Evolutionary conservation across 2,329 filamentous ascomycete genomes (phyloP).

Genomic region (Ophiocordyceps camponoti-saundersi): DNA sequence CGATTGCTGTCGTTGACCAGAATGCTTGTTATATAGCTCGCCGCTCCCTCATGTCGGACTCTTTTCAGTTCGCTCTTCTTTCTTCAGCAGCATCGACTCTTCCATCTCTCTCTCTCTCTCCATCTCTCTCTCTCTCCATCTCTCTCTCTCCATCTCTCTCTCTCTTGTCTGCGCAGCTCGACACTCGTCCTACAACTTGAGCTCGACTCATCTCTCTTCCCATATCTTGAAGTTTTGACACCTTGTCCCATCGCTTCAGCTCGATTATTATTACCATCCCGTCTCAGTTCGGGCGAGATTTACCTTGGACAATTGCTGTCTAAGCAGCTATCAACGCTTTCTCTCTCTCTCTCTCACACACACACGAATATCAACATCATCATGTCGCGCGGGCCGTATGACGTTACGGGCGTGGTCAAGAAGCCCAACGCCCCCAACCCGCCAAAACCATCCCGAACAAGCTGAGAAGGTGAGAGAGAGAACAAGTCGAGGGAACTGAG

Average conservation of each 20-base stretch:
- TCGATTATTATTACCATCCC: too few relatives aligned
- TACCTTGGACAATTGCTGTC: too few relatives aligned
- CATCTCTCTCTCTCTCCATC: not conserved
- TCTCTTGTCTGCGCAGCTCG: not conserved
- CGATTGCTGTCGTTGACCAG: slow-evolving; percentile 1
- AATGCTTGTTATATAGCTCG: not conserved
- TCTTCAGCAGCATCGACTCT: too few relatives aligned
- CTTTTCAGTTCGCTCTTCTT: not conserved
- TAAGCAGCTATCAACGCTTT: not conserved
- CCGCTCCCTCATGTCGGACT: not conserved
- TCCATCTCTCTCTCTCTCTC: not conserved
- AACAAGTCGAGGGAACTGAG: not conserved
- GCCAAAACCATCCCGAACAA: slow-evolving; percentile 9
- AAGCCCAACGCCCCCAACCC: slow-evolving; percentile 16
- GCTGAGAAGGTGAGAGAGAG: not conserved
- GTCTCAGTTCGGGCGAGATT: too few relatives aligned
- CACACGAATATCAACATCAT: slow-evolving; percentile 1
- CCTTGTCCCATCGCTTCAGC: too few relatives aligned
- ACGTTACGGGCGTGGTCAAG: slow-evolving; percentile 19
- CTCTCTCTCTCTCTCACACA: not conserved
- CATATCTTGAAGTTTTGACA: too few relatives aligned
- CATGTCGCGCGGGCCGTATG: slow-evolving; percentile 20
- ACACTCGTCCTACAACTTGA: not conserved
- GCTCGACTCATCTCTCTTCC: not conserved
- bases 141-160: not conserved